Base-by-base conservation (phyloP, 2,329 filamentous ascomycete species). In the Penicillium polonicum region DNA sequence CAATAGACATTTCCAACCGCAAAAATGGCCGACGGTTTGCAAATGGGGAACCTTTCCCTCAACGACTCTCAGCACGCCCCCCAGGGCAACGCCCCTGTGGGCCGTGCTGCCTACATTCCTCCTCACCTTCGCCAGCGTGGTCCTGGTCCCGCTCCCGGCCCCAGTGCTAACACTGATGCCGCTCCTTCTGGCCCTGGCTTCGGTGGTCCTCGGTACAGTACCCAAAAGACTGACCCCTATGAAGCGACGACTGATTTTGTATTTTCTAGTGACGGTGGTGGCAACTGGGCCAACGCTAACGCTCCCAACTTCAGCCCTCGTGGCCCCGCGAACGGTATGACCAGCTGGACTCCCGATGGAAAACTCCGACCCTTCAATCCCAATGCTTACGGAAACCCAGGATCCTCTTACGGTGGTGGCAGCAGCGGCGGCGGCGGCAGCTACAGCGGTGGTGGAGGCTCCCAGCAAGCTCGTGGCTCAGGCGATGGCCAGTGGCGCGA, bases 401-500 rank as follows among this genome's bases (percentile, higher is more conserved):
- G 67, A 67, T 70, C 65, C 35, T 61, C 58, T 48, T 63, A 64
- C 59, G 56, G 66, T 46, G 67, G 69, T 60, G 81, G 80, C 60
- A 82, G 82, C 59, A 79, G 81, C 61, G 78, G 79, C 58, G 81
- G 80, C 58, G 81, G 80, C 59, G 79, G 81, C 61, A 78, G 79
- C 59, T 80, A 79, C 63, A 80, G 82, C 66, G 68, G 83, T 71
- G 58, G 62, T 27, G 61, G 64, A 33, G 45, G 48, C 10, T 43
- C 55, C 46, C 41, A 50, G 31, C 55, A 57, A 57, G 82, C 87
- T 70, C 87, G 89, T 70, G 92, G 92, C 70, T 95, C 92, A 74
- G 94, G 94, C 71, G 94, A 97, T 72, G 94, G 94, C 71, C 88
- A 91, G 81, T 99, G 94, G 94, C 87, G 88, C 72, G 93, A 97